Evolutionary conservation across 2,329 filamentous ascomycete species (phyloP).

Genomic region (Colletotrichum tropicicola): DNA sequence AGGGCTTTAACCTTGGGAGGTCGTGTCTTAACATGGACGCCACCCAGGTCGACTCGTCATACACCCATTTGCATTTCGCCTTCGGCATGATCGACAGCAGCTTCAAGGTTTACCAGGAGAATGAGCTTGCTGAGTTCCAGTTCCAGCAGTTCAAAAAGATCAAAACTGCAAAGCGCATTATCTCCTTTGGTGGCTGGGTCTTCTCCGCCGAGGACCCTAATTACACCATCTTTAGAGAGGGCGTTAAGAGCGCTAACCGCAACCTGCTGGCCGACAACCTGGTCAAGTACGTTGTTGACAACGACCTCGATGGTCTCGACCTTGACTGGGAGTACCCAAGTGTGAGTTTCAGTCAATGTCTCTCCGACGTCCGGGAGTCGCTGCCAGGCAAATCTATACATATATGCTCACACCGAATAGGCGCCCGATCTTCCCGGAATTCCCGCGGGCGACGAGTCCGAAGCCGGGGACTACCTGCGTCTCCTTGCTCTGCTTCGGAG

Average conservation of each 20-base stretch:
- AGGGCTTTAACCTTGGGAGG: slow-evolving; percentile 32
- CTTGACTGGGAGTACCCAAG: slow-evolving; percentile 29
- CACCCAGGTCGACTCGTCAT: slow-evolving; percentile 4
- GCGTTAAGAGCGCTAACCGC: slow-evolving; percentile 32
- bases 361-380: not conserved
- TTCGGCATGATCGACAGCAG: slow-evolving; percentile 37
- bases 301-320: slow-evolving; percentile 39
- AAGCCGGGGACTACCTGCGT: slow-evolving; percentile 40
- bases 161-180: slow-evolving; percentile 44
- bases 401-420: not conserved
- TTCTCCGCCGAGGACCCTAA: slow-evolving; percentile 44
- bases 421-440: slow-evolving; percentile 32
- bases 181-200: slow-evolving; percentile 55
- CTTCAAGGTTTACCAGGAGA: slow-evolving; percentile 21
- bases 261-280: slow-evolving; percentile 33
- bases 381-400: no score
- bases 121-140: slow-evolving; percentile 29
- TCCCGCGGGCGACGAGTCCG: slow-evolving; percentile 35
- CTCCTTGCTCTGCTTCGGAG: not conserved
- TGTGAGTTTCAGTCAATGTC: not conserved
- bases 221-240: slow-evolving; percentile 47
- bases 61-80: slow-evolving; percentile 43
- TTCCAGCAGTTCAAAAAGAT: slow-evolving; percentile 42
- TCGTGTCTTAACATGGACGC: slow-evolving; percentile 43
- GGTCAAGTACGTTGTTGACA: slow-evolving; percentile 20